These are phyloP conservation scores for Phytopythium boreale DNA, from an alignment of 352 stramenopile genomes.

Conservation along the genomic window DNA sequence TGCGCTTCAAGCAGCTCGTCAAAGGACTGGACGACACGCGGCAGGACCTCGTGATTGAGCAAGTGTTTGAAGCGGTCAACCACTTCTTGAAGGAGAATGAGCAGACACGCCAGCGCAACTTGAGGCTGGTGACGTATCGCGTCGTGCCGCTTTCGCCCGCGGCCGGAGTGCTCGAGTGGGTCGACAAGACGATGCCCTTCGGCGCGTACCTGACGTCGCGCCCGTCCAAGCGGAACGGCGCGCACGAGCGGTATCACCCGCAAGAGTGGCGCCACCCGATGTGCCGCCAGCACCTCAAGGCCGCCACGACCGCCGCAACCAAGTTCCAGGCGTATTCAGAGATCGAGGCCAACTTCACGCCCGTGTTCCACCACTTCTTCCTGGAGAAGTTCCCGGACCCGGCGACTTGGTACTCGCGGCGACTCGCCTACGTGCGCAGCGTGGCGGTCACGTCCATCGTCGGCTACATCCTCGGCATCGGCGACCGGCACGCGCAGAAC, in stretches of 20 bases:
- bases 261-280: slow-evolving; percentile 90
- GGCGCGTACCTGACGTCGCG: slow-evolving; percentile 87
- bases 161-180: slow-evolving; percentile 98
- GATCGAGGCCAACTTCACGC: slow-evolving; percentile 95
- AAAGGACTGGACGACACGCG: slow-evolving; percentile 92
- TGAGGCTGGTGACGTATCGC: slow-evolving; percentile 96
- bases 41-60: slow-evolving; percentile 89
- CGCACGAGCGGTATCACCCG: slow-evolving; percentile 94
- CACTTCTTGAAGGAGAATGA: slow-evolving; percentile 79
- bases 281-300: slow-evolving; percentile 80
- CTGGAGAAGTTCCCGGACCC: slow-evolving; percentile 96
- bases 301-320: slow-evolving; percentile 62
- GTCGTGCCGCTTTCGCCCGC: slow-evolving; percentile 89
- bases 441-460: slow-evolving; percentile 98
- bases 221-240: slow-evolving; percentile 49
- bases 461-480: slow-evolving; percentile 95
- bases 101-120: slow-evolving; percentile 53
- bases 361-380: slow-evolving; percentile 98
- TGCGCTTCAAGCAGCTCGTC: slow-evolving; percentile 93
- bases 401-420: slow-evolving; percentile 92
- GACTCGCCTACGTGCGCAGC: slow-evolving; percentile 94
- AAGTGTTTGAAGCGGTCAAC: slow-evolving; percentile 90
- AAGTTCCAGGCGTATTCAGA: slow-evolving; percentile 85
- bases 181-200: slow-evolving; percentile 95
- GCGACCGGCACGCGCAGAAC: slow-evolving; percentile 98